Percentiles rank a stretch among this genome's conserved stretches.
phyloP scores from a whole-genome alignment of 768 basidiomycete genomes.

The Inosperma sp. region DNA sequence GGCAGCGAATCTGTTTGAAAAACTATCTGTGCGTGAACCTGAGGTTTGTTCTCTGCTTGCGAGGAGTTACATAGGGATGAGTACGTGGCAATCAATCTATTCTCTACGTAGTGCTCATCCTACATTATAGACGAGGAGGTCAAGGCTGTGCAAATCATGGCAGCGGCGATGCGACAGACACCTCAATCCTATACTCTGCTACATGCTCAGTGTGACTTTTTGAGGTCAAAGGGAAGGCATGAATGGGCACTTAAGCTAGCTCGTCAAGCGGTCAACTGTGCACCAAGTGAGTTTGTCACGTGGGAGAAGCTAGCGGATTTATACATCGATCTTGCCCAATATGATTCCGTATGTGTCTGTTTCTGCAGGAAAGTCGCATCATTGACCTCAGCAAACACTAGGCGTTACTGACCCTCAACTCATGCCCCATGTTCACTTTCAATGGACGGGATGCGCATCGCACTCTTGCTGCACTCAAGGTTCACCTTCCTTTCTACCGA shows the following conservation, averaged over 20 bases:
- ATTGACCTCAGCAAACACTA: conserved; percentile 15
- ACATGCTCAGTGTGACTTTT: conserved; percentile 92
- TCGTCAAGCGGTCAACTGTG: conserved; percentile 93
- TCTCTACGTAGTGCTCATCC: not conserved
- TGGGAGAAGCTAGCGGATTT: conserved; percentile 98
- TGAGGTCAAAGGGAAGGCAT: conserved; percentile 76
- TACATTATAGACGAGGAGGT: conserved; percentile 83
- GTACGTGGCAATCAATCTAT: conserved; percentile 45
- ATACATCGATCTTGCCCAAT: conserved; percentile 87
- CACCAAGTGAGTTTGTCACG: conserved; percentile 96
- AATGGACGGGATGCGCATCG: conserved; percentile 94
- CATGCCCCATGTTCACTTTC: conserved; percentile 99
- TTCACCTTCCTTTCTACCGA: conserved; percentile 82
- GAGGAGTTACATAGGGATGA: conserved; percentile 93
- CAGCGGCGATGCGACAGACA: conserved; percentile 72
- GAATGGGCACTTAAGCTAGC: conserved; percentile 93
- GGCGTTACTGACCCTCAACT: conserved; percentile 91
- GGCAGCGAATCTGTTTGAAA: conserved; percentile 93
- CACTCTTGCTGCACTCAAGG: conserved; percentile 68
- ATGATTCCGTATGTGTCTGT: conserved; percentile 55
- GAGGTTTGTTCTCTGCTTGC: conserved; percentile 88
- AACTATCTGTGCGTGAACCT: conserved; percentile 76
- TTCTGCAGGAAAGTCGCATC: not conserved
- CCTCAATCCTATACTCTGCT: conserved; percentile 93
- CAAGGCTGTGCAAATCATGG: conserved; percentile 93